These are phyloP conservation scores for Agrocybe pediades DNA, from an alignment of 768 basidiomycete genomes.

Conservation along the genomic window DNA sequence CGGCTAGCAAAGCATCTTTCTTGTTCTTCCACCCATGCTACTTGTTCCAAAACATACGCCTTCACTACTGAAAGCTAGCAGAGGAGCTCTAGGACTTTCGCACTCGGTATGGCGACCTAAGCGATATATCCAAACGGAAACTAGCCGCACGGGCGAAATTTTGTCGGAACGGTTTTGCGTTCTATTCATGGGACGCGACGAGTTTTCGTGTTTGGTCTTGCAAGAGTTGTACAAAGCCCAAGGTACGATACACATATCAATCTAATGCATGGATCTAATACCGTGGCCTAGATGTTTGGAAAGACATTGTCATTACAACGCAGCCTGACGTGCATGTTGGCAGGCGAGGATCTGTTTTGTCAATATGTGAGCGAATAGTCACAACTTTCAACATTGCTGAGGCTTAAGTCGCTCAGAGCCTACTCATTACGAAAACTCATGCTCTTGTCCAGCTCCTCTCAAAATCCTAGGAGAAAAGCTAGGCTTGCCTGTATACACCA, in stretches of 20 bases:
- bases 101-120: too few species aligned
- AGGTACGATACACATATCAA: conserved; percentile 41
- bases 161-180: conserved; percentile 57
- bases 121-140: not conserved
- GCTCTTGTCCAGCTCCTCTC: conserved; percentile 60
- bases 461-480: conserved; percentile 57
- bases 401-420: not conserved
- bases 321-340: conserved; percentile 69
- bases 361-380: conserved; percentile 44
- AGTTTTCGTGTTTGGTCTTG: conserved; percentile 81
- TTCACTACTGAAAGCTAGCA: too few species aligned
- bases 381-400: not conserved
- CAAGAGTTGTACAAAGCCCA: conserved; percentile 58
- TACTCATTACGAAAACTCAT: conserved; percentile 1
- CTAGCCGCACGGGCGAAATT: not conserved
- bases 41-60: too few species aligned
- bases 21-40: too few species aligned
- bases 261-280: conserved; percentile 9
- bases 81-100: too few species aligned
- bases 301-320: conserved; percentile 65
- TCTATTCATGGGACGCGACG: conserved; percentile 87
- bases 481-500: conserved; percentile 54
- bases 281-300: conserved; percentile 72
- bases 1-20: too few species aligned
- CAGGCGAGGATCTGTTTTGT: conserved; percentile 56